Evolutionary conservation across 1,284 basidiomycete genomes (phyloP).

Genomic region (Boletus smithii): DNA sequence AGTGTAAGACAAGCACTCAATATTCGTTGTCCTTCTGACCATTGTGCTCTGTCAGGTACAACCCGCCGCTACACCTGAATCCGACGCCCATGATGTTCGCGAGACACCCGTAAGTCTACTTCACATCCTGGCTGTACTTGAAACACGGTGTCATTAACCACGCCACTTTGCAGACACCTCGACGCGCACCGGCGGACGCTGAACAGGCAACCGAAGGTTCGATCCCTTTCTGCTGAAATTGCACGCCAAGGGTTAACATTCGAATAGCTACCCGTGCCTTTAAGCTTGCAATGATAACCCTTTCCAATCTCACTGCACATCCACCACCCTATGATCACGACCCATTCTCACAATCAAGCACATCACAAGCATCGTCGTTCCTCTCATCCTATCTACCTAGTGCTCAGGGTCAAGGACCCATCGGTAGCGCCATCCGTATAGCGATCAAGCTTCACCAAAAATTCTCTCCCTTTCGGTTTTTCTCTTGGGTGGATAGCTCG

Average conservation of each 20-base stretch:
- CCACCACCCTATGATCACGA: slow-evolving; percentile 55
- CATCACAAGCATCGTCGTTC: slow-evolving; percentile 47
- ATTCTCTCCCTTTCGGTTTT: slow-evolving; percentile 42
- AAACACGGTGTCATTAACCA: not conserved
- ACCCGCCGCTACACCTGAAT: slow-evolving; percentile 8
- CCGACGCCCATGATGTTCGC: slow-evolving; percentile 4
- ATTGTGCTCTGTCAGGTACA: slow-evolving; percentile 11
- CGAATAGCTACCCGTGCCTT: slow-evolving; percentile 62
- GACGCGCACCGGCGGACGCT: slow-evolving; percentile 19
- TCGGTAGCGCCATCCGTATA: slow-evolving; percentile 65
- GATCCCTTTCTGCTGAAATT: not conserved
- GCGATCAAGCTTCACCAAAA: slow-evolving; percentile 57
- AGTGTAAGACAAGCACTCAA: slow-evolving; percentile 16
- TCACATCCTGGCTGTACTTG: not conserved
- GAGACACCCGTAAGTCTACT: slow-evolving; percentile 19
- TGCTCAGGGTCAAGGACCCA: slow-evolving; percentile 66
- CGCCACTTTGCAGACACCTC: slow-evolving; percentile 17
- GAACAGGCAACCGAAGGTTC: slow-evolving; percentile 52
- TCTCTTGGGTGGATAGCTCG: slow-evolving; percentile 44
- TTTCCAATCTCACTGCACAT: slow-evolving; percentile 57
- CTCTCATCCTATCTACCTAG: slow-evolving; percentile 62
- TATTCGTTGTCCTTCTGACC: not conserved
- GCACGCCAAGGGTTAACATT: slow-evolving; percentile 5
- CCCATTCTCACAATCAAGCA: slow-evolving; percentile 37
- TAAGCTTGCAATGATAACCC: slow-evolving; percentile 63